Evolutionary conservation across 1,139 yeast genomes (phyloP).

Genomic region (Geotrichum restrictum): DNA sequence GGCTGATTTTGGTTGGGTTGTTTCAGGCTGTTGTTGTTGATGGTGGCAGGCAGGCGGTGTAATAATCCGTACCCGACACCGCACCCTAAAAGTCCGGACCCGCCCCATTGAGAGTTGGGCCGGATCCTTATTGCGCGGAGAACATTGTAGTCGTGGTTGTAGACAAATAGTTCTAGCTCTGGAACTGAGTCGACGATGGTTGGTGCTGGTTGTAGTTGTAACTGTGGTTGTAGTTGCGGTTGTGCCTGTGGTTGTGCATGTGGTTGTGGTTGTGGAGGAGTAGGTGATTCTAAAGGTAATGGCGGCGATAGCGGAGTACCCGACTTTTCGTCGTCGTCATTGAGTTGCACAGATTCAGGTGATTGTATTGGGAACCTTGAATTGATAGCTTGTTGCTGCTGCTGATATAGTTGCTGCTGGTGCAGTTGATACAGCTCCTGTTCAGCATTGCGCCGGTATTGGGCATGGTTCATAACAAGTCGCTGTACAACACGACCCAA

Average conservation of each 20-base stretch:
- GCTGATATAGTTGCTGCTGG: no score
- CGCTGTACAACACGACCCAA: conserved; percentile 58
- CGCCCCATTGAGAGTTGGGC: conserved; percentile 59
- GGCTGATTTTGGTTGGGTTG: no score
- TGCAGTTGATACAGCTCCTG: not conserved
- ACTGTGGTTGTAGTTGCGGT: no score
- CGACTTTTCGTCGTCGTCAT: no score
- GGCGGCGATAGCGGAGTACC: no score
- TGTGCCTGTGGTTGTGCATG: no score
- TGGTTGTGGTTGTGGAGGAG: no score
- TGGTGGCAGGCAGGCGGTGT: conserved; percentile 68
- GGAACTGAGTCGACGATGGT: conserved; percentile 24
- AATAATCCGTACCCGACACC: conserved; percentile 90
- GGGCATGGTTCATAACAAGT: conserved; percentile 27
- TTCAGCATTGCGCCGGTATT: conserved; percentile 25
- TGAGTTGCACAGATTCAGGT: no score
- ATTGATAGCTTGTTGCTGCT: not conserved
- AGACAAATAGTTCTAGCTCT: conserved; percentile 61
- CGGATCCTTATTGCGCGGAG: conserved; percentile 81
- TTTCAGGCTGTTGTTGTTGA: not conserved
- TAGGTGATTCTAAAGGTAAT: no score
- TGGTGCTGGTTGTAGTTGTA: no score
- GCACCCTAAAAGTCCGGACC: conserved; percentile 81
- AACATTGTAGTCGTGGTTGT: conserved; percentile 80
- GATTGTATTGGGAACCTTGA: no score